A percentile compares a stretch with the other conserved stretches of the same genome.
These are phyloP conservation scores for Suhomyces emberorum DNA, from an alignment of 805 yeast genomes.

Conservation along the genomic window DNA sequence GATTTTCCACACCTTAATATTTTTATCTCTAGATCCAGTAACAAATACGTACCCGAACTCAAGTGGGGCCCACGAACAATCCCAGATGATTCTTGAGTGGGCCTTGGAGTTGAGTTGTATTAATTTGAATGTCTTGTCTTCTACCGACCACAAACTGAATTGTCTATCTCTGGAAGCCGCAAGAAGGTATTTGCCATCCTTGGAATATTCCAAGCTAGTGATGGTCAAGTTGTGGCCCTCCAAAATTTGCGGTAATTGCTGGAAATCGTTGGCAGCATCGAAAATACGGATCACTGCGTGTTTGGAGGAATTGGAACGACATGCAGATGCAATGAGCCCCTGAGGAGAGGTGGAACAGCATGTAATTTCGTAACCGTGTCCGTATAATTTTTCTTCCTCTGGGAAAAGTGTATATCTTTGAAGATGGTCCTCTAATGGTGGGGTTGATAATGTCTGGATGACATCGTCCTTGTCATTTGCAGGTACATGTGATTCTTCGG, in stretches of 20 bases:
- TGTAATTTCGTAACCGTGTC: slow-evolving; percentile 94
- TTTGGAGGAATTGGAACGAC: slow-evolving; percentile 76
- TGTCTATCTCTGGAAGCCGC: slow-evolving; percentile 89
- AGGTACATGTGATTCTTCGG: slow-evolving; percentile 30
- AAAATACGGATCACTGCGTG: slow-evolving; percentile 87
- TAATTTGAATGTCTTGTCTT: slow-evolving; percentile 32
- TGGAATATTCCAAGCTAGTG: slow-evolving; percentile 76
- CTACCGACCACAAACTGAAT: slow-evolving; percentile 66
- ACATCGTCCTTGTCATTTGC: slow-evolving; percentile 46
- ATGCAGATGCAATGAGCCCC: slow-evolving; percentile 80
- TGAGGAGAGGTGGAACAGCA: slow-evolving; percentile 70
- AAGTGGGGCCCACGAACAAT: slow-evolving; percentile 77
- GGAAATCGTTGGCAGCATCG: slow-evolving; percentile 54
- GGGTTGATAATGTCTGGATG: slow-evolving; percentile 44
- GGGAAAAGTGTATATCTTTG: slow-evolving; percentile 95
- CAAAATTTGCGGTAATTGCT: slow-evolving; percentile 43
- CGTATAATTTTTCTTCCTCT: slow-evolving; percentile 89
- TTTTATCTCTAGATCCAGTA: slow-evolving; percentile 85
- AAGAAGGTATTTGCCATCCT: slow-evolving; percentile 58
- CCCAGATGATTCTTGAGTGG: slow-evolving; percentile 93
- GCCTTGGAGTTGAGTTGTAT: slow-evolving; percentile 61
- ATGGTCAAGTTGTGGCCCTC: slow-evolving; percentile 80
- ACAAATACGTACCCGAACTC: slow-evolving; percentile 45
- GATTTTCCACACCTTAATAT: slow-evolving; percentile 68
- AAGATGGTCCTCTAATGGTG: slow-evolving; percentile 87